These are phyloP conservation scores for Candida frijolesensis DNA, from an alignment of 1,139 yeast genomes.

Conservation along the genomic window DNA sequence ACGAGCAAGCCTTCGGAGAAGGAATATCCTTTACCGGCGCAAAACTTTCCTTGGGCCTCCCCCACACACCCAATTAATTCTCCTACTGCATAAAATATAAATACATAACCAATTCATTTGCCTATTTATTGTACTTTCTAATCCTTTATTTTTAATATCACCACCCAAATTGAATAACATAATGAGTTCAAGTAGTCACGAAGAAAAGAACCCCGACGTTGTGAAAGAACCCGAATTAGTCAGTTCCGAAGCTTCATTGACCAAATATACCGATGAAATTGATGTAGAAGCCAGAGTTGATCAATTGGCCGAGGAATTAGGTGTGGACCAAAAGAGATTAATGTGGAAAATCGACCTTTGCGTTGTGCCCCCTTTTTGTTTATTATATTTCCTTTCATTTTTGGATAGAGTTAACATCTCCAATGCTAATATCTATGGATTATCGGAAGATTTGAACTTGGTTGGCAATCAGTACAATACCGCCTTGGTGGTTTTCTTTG, in stretches of 20 bases:
- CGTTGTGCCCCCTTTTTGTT: slow-evolving; percentile 70
- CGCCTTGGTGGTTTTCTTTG: slow-evolving; percentile 69
- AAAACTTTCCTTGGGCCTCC: no score
- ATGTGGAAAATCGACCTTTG: slow-evolving; percentile 67
- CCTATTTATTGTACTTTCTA: not conserved
- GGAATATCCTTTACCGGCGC: no score
- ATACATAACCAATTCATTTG: no score
- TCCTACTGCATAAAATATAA: no score
- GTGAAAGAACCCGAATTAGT: slow-evolving; percentile 3
- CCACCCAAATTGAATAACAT: not conserved
- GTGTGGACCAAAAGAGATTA: slow-evolving; percentile 46
- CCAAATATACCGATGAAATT: not conserved
- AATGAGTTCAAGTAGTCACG: not conserved
- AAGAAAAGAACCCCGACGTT: slow-evolving; percentile 1
- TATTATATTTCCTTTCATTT: slow-evolving; percentile 68
- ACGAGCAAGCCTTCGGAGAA: no score
- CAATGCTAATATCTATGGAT: slow-evolving; percentile 71
- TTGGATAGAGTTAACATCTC: slow-evolving; percentile 75
- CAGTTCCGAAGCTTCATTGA: not conserved
- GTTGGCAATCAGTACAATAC: slow-evolving; percentile 62
- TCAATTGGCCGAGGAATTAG: slow-evolving; percentile 31
- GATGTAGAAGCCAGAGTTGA: slow-evolving; percentile 25
- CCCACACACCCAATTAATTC: no score
- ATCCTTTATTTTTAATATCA: not conserved
- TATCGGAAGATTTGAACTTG: slow-evolving; percentile 52